These are phyloP conservation scores for Alternaria sp. DNA, from an alignment of 2,329 filamentous ascomycete species.

Conservation along the genomic window DNA sequence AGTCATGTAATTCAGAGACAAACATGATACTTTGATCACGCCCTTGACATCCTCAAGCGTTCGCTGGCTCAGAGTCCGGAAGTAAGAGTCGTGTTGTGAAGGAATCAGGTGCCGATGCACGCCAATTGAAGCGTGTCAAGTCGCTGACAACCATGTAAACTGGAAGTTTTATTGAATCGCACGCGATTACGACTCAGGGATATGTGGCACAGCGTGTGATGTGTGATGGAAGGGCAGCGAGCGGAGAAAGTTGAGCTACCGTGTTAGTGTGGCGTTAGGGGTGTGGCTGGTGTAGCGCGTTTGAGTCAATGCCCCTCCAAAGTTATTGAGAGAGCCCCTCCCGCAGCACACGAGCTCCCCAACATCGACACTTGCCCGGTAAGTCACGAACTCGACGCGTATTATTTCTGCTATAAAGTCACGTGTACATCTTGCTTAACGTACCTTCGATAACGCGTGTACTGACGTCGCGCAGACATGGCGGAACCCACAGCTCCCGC, in stretches of 20 bases:
- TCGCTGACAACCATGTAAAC: not conserved
- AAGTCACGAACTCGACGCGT: not conserved
- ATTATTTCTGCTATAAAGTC: not conserved
- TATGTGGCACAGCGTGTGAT: not conserved
- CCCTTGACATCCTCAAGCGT: too few relatives aligned
- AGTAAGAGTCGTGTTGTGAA: not conserved
- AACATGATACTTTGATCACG: too few relatives aligned
- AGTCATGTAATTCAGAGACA: not conserved
- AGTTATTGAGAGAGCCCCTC: constrained; percentile 16
- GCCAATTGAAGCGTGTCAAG: not conserved
- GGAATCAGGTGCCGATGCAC: too few relatives aligned
- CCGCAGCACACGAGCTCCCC: constrained; percentile 21
- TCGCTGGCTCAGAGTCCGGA: too few relatives aligned
- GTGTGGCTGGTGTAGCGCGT: constrained; percentile 24
- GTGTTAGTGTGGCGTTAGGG: constrained; percentile 12
- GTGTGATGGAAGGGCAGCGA: too few relatives aligned
- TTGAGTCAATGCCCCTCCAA: constrained; percentile 35
- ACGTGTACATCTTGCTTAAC: not conserved
- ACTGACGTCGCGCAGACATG: constrained; percentile 24
- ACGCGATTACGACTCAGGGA: not conserved
- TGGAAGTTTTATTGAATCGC: not conserved
- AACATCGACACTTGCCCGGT: not conserved
- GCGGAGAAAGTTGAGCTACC: not conserved
- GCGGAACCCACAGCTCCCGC: constrained; percentile 27
- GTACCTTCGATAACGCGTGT: not conserved